Base-by-base conservation (phyloP, 805 yeast genomes). In the Metschnikowia rubicola region DNA sequence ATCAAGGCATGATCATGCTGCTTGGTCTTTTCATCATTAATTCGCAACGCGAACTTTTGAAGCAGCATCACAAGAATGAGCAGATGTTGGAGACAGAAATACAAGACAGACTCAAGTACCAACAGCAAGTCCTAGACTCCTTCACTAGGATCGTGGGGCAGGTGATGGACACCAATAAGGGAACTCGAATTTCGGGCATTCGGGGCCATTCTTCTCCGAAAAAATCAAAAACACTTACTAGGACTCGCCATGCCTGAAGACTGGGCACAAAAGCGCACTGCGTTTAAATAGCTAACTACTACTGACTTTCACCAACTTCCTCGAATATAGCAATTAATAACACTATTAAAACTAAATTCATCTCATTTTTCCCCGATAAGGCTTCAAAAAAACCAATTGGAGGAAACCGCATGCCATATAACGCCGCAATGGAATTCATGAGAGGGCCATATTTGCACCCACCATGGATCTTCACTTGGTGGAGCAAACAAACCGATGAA, bases 61-160 rank as follows among this genome's bases (percentile, higher is more conserved):
- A 26, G 39, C 53, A 40, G 46, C 45, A 46, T 39, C 31, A 30
- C 21, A 47, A 43, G 39, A 51, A 48, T 28, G 55, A 53, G 34
- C 35, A 46, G 26, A 43, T 43, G 41, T 42, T 53, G 11, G 48
- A 50, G 37, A 31, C 39, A 8, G 57, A 51, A 32, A 41, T 51
- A 44, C 39, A 46, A 8, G 47, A 46, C 30, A 41, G 55, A 32
- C 54, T 37, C 30, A 41, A 39, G 37, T 53, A 51, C 40, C 55
- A 53, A 33, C 47, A 48, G 33, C 50, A 53, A 30, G 56, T 51
- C 30, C 46, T 53, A 13, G 43, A 44, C 34, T 45, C 54, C 0
- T 50, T 53, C 32, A 43, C 46, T 26, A 21, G 37, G 29, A 53
- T 53, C 8, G 42, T 39, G 34, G 37, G 34, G 31, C 54, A 51